Evolutionary conservation across 2,329 filamentous ascomycete species (phyloP).

Genomic region (Colletotrichum sp.): DNA sequence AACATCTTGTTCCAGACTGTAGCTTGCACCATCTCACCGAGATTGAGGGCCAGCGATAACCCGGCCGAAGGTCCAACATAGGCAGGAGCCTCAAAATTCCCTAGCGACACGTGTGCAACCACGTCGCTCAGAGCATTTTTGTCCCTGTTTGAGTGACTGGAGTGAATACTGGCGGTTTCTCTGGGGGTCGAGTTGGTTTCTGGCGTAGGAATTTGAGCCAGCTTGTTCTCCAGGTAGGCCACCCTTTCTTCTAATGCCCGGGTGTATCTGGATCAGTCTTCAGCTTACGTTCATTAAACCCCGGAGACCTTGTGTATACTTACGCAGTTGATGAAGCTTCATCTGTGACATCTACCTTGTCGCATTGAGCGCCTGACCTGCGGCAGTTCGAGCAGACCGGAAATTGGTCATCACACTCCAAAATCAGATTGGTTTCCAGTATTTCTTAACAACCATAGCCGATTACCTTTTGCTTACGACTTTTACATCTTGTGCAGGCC

Average conservation of each 20-base stretch:
- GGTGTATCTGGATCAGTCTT: conserved; percentile 37
- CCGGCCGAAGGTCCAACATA: conserved; percentile 50
- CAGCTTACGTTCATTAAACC: not conserved
- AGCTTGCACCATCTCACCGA: conserved; percentile 58
- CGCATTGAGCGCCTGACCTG: conserved; percentile 44
- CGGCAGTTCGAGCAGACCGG: conserved; percentile 49
- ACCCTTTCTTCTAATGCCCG: conserved; percentile 45
- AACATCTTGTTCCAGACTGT: conserved; percentile 59
- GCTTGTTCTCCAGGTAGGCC: conserved; percentile 40
- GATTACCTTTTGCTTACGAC: conserved; percentile 45
- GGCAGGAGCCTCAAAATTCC: conserved; percentile 47
- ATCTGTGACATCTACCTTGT: conserved; percentile 44
- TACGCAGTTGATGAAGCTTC: conserved; percentile 9
- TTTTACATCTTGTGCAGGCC: conserved; percentile 50
- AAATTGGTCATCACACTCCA: conserved; percentile 48
- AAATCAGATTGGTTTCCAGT: not conserved
- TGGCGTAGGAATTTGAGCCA: conserved; percentile 21
- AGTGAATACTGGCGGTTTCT: not conserved
- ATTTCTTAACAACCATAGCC: not conserved
- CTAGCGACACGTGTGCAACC: conserved; percentile 53
- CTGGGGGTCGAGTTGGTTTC: not conserved
- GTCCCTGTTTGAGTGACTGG: conserved; percentile 9
- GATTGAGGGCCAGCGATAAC: conserved; percentile 51
- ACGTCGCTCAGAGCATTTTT: conserved; percentile 41
- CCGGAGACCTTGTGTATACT: not conserved